Percentiles rank a stretch among this genome's conserved stretches.
Evolutionary conservation across 2,329 filamentous ascomycete genomes (phyloP).

Genomic region (Ascocoryne sarcoides): DNA sequence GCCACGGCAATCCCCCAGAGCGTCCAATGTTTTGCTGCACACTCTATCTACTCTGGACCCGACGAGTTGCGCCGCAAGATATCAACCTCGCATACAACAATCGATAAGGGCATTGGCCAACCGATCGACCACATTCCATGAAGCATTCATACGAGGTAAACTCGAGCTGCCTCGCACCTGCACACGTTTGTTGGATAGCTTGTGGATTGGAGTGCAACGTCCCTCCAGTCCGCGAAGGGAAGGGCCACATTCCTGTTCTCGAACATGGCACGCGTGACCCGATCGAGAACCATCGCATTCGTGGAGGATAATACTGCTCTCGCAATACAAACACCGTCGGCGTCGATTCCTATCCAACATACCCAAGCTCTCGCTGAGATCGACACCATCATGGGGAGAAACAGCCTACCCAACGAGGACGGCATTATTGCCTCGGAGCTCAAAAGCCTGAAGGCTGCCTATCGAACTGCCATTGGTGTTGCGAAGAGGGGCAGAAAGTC

Average conservation of each 20-base stretch:
- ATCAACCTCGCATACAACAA: conserved; percentile 16
- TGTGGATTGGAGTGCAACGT: no score
- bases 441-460: conserved; percentile 28
- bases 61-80: no score
- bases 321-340: conserved; percentile 15
- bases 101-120: conserved; percentile 23
- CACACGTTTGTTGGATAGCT: no score
- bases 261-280: conserved; percentile 27
- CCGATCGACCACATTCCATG: background rate
- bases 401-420: conserved; percentile 11
- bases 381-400: conserved; percentile 13
- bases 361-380: conserved; percentile 13
- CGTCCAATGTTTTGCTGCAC: no score
- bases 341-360: conserved; percentile 11
- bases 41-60: no score
- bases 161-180: no score
- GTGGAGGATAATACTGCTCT: conserved; percentile 23
- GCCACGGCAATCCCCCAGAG: no score
- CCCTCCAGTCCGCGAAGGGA: background rate
- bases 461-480: conserved; percentile 24
- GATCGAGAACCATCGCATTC: conserved; percentile 24
- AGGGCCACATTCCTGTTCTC: background rate
- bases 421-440: conserved; percentile 19
- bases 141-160: no score
- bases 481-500: conserved; percentile 22